Evolutionary conservation across 371 early-diverging fungal genomes (phyloP), one percentile per base, ranked within the genome.

Genomic region (Syncephalis plumigaleata): DNA sequence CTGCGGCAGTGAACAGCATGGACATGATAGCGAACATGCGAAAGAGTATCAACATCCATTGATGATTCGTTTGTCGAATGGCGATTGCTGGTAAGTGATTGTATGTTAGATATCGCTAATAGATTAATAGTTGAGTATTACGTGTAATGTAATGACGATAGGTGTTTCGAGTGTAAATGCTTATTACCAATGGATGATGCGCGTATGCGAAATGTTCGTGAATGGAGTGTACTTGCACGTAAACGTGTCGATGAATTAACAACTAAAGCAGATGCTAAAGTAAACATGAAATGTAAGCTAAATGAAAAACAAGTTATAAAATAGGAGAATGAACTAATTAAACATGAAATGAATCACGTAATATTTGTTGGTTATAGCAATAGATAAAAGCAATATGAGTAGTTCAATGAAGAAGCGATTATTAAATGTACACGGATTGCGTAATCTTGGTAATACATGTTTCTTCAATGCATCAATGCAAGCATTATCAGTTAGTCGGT

Each of bases 391-490:
- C n/a, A n/a, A n/a, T n/a, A n/a, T n/a, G n/a, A n/a, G n/a, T n/a
- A n/a, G n/a, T n/a, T n/a, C n/a, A n/a, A n/a, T n/a, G n/a, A 31
- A 31, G 11, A 31, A 31, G 31, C 31, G 11, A 11, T 11, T 7
- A 31, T 31, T 67, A 17, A 54, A 58, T 23, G 72, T 75, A 1
- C 67, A 71, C 5, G 88, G 88, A 0, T 57, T 88, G 43, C 66
- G 67, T 53, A 88, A 88, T 52, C 59, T 88, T 24, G 93, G 93
- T 15, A 93, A 93, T 58, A 88, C 90, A 1, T 93, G 93, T 54
- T 93, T 79, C 60, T 75, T 92, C 67, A 92, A 89, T 64, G 74
- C 82, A 16, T 70, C 76, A 11, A 57, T 93, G 23, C 93, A 93
- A 61, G 61, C 26, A 26, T 1, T 38, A 2, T 2, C 27, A 17